Evolutionary conservation across 1,284 basidiomycete genomes (phyloP).

Genomic region (Porogramme epimiltina): DNA sequence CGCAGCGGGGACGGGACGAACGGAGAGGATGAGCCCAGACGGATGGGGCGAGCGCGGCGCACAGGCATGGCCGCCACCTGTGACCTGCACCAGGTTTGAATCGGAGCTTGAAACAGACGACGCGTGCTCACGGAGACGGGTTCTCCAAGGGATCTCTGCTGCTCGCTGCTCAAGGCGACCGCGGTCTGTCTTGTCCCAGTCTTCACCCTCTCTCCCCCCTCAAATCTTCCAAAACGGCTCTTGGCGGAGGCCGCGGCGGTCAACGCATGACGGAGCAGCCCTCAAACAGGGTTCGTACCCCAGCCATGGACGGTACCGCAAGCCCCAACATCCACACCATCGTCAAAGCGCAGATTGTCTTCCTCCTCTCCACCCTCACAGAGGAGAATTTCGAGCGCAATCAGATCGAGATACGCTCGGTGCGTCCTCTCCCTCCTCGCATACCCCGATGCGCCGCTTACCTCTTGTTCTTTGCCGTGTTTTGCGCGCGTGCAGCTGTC

Average conservation of each 20-base stretch:
- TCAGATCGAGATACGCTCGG: conserved; percentile 88
- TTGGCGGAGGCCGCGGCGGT: conserved; percentile 67
- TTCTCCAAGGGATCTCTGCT: conserved; percentile 28
- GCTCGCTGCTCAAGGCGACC: conserved; percentile 36
- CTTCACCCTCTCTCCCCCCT: conserved; percentile 33
- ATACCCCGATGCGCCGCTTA: not conserved
- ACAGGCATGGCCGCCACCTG: too few species aligned
- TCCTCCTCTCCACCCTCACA: conserved; percentile 89
- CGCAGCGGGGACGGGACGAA: not conserved
- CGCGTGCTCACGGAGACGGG: conserved; percentile 24
- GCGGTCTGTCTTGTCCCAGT: conserved; percentile 33
- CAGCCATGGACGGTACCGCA: conserved; percentile 67
- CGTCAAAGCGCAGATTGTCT: conserved; percentile 90
- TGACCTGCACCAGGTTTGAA: conserved; percentile 23
- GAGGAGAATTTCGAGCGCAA: conserved; percentile 95
- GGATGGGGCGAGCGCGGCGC: not conserved
- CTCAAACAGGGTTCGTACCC: conserved; percentile 60
- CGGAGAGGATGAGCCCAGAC: not conserved
- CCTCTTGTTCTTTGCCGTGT: not conserved
- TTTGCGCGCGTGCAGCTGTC: conserved; percentile 63
- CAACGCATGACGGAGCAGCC: conserved; percentile 79
- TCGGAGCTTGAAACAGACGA: conserved; percentile 27
- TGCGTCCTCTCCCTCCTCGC: conserved; percentile 46
- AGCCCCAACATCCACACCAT: conserved; percentile 69
- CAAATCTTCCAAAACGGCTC: conserved; percentile 65